Evolutionary conservation across 2,329 filamentous ascomycete genomes (phyloP), one percentile per base, ranked within the genome.

Genomic region (Fusarium sp.): DNA sequence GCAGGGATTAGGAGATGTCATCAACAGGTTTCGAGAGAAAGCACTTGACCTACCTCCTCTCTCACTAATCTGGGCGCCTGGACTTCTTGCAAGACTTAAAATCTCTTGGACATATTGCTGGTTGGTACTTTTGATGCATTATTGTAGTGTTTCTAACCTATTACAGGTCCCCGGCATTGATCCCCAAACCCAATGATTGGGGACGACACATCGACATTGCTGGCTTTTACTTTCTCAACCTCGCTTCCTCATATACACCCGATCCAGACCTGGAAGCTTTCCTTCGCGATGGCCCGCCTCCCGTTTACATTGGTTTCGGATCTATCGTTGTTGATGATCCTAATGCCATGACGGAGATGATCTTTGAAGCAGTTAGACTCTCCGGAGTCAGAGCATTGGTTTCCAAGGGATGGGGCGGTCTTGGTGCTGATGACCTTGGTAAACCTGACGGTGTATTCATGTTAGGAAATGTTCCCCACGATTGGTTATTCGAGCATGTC

Each of bases 61-160:
- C 40, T 93, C 91, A 63, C 82, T 93, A 10, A 89, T 96, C 47
- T 95, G 91, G 86, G 94, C 92, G 4, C 93, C 94, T 11, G 92
- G 91, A 5, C 86, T 97, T 76, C 82, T 96, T 15, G 89, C 87
- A 42, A 88, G 92, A 31, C 81, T 97, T 31, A 87, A 87, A 45
- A 86, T 97, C 17, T 93, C 94, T 1, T 93, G 92, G 71, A 97
- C 94, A 0, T 98, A 97, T 75, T 96, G 94, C 78, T 97, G 94
- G 94, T 80, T 53, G 62, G 77, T 69, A 42, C 14, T 11, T 27
- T 15, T 15, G 2, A 21, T 17, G 2, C 6, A 31, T 23, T 3
- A 25, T 9, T 3, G 6, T 14, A 11, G 14, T 13, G 14, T 23
- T 14, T 11, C 52, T 69, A 35, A 71, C 41, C 46, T 49, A 9